Percentiles rank a stretch among this genome's conserved stretches.
These are phyloP conservation scores for Venturia oleaginea DNA, from an alignment of 2,329 filamentous ascomycete genomes.

Conservation along the genomic window DNA sequence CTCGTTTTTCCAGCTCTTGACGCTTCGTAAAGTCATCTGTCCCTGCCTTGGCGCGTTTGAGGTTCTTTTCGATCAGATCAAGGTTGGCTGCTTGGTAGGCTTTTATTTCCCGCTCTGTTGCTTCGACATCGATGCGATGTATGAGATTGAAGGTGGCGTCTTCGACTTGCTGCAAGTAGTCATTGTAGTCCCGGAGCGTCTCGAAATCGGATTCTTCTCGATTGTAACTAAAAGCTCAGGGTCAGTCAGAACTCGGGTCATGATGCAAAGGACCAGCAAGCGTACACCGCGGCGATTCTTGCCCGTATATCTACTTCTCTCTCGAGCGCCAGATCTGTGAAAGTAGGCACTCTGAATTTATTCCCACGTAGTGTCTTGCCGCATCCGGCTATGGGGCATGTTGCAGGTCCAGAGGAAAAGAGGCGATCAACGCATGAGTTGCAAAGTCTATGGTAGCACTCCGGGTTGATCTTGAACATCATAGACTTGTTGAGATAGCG, in stretches of 20 bases:
- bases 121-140: constrained; percentile 57
- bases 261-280: not conserved
- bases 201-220: constrained; percentile 87
- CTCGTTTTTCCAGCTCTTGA: constrained; percentile 43
- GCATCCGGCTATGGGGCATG: constrained; percentile 86
- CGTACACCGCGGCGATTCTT: constrained; percentile 48
- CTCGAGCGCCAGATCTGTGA: constrained; percentile 79
- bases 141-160: constrained; percentile 84
- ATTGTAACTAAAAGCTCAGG: constrained; percentile 59
- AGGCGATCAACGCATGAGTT: constrained; percentile 90
- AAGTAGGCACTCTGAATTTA: constrained; percentile 80
- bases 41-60: constrained; percentile 39
- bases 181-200: constrained; percentile 72
- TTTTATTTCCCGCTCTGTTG: constrained; percentile 49
- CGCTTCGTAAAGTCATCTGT: constrained; percentile 32
- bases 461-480: constrained; percentile 91
- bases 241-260: constrained; percentile 14
- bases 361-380: constrained; percentile 75
- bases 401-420: constrained; percentile 83
- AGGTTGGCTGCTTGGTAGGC: constrained; percentile 68
- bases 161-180: constrained; percentile 91
- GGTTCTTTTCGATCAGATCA: constrained; percentile 44
- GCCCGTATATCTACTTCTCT: constrained; percentile 86
- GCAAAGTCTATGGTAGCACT: constrained; percentile 99
- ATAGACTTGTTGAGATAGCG: constrained; percentile 93